Evolutionary conservation across 129 eudicot genomes (phyloP), one percentile per base, ranked within the genome.

Genomic region (Centrapalus pauciflorus): DNA sequence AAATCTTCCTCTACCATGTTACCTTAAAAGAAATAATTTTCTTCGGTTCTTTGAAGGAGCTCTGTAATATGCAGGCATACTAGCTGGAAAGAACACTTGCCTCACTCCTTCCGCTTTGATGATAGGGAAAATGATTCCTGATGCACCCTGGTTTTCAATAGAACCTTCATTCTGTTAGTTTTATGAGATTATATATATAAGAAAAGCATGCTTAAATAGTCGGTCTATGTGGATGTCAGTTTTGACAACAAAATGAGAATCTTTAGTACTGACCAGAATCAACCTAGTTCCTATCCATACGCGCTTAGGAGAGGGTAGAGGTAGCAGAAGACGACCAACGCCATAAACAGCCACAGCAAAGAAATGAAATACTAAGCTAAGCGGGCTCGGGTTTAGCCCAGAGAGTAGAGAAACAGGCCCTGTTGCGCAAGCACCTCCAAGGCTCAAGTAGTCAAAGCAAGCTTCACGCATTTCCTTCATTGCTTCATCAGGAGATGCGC

Each of bases 71-170:
- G 88, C 83, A 27, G 81, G 87, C 40, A 79, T 21, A 48, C 77
- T 82, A 55, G 88, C 88, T 20, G 88, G 94, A 55, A 86, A 83
- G 62, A 86, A 86, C 86, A 82, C 80, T 75, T 86, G 86, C 81
- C 94, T 77, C n/a, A 77, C 77, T 64, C 94, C 94, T 80, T 86
- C 89, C 1, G 82, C 90, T 64, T 79, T 78, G 24, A 81, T 81
- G 9, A 85, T 85, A 10, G 90, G 90, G 62, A 81, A 77, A 1
- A 86, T 83, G 41, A 86, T 86, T 19, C 84, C 89, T 8, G 76
- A 69, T 66, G 89, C 94, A 64, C 78, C 79, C 94, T 86, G 80
- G 9, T 63, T 60, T 59, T 56, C 45, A 37, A 19, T 40, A 41
- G 51, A 60, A 25, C 40, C 57, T 5, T 62, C n/a, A 20, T 24